Evolutionary conservation across 2,329 filamentous ascomycete genomes (phyloP), one percentile per base, ranked within the genome.

Genomic region (Aspergillus quadricinctus): DNA sequence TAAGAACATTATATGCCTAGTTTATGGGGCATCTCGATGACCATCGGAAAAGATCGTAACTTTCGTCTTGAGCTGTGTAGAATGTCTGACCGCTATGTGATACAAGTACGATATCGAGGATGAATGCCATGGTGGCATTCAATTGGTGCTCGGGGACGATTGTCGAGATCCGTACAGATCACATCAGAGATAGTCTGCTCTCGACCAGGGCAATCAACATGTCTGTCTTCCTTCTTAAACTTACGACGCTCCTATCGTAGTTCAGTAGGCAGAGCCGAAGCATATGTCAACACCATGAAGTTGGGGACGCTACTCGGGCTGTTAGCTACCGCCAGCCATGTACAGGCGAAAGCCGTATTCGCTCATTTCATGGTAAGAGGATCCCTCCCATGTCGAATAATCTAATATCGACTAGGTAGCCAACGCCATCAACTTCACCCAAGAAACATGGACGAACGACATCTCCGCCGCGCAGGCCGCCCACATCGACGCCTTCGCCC

Each of bases 401-500:
- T 3, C 17, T 31, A 28, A 29, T 3, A 45, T 23, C 10, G 19
- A 53, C 3, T 75, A 52, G 73, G 40, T 69, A 9, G 57, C 58
- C 3, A 69, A 68, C 35, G 59, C 61, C 14, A 53, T 56, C 23
- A 66, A 67, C 49, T 68, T 63, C 54, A 65, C 65, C 1, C 48
- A 56, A 7, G 40, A 45, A 10, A 59, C 65, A 50, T 76, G 72
- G 72, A 49, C 61, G 19, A 51, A 53, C 29, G 71, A 77, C 57
- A 75, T 78, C 6, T 48, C 37, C 1, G 56, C 69, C 4, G 75
- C 75, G 5, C 64, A 75, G 59, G 65, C 61, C 3, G 68, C 74
- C 2, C 60, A 69, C 17, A 74, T 78, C 53, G 74, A 77, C 58
- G 75, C 66, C 31, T 78, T 78, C 60, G 75, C 69, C 5, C 66